Percentiles rank a stretch among this genome's conserved stretches.
phyloP scores from a whole-genome alignment of 2,329 filamentous ascomycete species.

The Tolypocladium tropicale region DNA sequence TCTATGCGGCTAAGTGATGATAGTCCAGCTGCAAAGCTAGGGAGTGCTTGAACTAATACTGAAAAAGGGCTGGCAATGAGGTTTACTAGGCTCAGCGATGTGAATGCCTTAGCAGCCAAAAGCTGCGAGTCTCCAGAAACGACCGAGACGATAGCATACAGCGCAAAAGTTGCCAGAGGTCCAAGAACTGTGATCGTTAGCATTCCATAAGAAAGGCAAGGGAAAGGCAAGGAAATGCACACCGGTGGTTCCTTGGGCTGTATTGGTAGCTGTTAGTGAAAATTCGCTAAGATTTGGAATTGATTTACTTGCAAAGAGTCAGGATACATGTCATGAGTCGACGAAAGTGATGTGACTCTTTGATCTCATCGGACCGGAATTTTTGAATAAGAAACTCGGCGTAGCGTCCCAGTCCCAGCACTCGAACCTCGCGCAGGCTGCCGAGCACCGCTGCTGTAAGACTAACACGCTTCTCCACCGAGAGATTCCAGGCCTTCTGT shows the following conservation, averaged over 20 bases:
- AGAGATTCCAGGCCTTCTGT: neutral
- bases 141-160: neutral
- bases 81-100: neutral
- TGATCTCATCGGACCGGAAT: neutral
- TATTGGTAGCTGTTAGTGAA: neutral
- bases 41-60: neutral
- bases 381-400: neutral
- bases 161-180: neutral
- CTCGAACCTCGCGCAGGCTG: neutral
- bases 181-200: neutral
- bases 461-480: neutral
- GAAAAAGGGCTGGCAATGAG: neutral
- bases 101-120: neutral
- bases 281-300: neutral
- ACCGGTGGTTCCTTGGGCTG: neutral
- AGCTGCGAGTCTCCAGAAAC: neutral
- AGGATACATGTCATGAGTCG: neutral
- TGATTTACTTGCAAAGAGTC: neutral
- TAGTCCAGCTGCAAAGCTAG: neutral
- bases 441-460: neutral
- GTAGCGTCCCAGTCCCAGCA: neutral
- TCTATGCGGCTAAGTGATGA: neutral
- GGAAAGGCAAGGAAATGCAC: neutral
- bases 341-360: neutral
- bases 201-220: neutral